Base-by-base conservation (phyloP, 495 filamentous ascomycete species). In the Clohesyomyces aquaticus region DNA sequence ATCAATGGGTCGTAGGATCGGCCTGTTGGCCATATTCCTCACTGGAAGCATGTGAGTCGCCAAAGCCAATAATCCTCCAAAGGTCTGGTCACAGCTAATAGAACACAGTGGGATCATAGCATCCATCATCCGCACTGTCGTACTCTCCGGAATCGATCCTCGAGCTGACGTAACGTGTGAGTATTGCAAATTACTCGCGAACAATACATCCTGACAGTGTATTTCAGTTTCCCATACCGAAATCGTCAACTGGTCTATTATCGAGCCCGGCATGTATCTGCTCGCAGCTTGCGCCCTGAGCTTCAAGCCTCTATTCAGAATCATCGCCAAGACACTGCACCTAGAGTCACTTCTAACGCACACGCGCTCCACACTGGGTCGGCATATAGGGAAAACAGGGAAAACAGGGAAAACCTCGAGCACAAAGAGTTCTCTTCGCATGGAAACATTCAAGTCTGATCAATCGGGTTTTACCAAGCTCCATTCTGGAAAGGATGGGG, bases 241-340 rank as follows among this genome's bases (percentile, higher is more conserved):
- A 28, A 10, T 58, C 1, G 28, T 64, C n/a, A 64, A 64, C 32
- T 64, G 61, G 61, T 51, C 61, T 1, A 55, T 65, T 14, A 55
- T 65, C 35, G 62, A 65, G 38, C 55, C 62, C 1, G 62, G 62
- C 10, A 59, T 59, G 47, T 65, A 65, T 22, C 55, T 65, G 26
- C 16, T 65, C 22, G 62, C 62, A 1, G 62, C 62, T 11, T 65
- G 62, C 21, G 55, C 48, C 2, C 32, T 59, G 0, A 18, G 11
- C 18, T 59, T 54, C 41, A 59, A 59, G 32, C 62, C 62, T 2
- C 25, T 65, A 18, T 64, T 64, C 35, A 53, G 54, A n/a, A 58
- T 58, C 45, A 4, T 53, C 26, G 61, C 53, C 16, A 49, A 53
- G 12, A 46, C 61, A 3, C 35, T 64, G 1, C 61, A 59, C 19